Evolutionary conservation across 2,329 filamentous ascomycete genomes (phyloP).

Genomic region (Rhinocladiella mackenziei): DNA sequence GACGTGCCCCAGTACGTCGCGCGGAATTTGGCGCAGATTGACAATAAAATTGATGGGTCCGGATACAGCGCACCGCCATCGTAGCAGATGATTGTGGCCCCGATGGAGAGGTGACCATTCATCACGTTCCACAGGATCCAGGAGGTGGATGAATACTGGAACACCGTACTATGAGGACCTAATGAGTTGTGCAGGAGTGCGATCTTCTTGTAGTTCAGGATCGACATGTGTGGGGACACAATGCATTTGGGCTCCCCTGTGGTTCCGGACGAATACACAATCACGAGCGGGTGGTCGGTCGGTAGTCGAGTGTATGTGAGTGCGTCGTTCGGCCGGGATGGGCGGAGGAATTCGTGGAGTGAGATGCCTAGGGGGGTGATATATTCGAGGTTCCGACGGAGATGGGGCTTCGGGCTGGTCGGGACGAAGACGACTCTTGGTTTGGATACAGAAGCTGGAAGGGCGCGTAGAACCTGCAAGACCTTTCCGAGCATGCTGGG

Average conservation of each 20-base stretch:
- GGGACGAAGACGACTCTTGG: constrained; percentile 22
- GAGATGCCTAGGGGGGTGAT: constrained; percentile 16
- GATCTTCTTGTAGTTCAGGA: constrained; percentile 43
- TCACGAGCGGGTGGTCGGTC: constrained; percentile 43
- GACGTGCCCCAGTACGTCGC: constrained; percentile 45
- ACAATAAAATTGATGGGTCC: constrained; percentile 36
- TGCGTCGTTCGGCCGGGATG: constrained; percentile 31
- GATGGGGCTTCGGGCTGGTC: constrained; percentile 19
- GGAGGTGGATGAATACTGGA: constrained; percentile 47
- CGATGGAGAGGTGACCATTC: constrained; percentile 42
- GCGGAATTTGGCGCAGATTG: constrained; percentile 36
- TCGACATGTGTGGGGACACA: constrained; percentile 43
- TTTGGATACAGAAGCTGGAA: constrained; percentile 38
- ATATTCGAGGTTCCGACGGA: constrained; percentile 9
- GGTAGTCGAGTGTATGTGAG: constrained; percentile 39
- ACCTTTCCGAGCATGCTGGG: constrained; percentile 70
- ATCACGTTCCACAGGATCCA: constrained; percentile 49
- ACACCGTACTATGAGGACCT: constrained; percentile 38
- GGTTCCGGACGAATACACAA: constrained; percentile 44
- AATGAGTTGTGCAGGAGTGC: constrained; percentile 44
- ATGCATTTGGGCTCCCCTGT: constrained; percentile 46
- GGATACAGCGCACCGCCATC: constrained; percentile 45
- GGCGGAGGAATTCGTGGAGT: constrained; percentile 34
- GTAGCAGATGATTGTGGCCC: constrained; percentile 43
- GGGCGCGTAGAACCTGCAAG: constrained; percentile 58